phyloP scores from a whole-genome alignment of 2,329 filamentous ascomycete genomes.

The Ceratocystis smalleyi region DNA sequence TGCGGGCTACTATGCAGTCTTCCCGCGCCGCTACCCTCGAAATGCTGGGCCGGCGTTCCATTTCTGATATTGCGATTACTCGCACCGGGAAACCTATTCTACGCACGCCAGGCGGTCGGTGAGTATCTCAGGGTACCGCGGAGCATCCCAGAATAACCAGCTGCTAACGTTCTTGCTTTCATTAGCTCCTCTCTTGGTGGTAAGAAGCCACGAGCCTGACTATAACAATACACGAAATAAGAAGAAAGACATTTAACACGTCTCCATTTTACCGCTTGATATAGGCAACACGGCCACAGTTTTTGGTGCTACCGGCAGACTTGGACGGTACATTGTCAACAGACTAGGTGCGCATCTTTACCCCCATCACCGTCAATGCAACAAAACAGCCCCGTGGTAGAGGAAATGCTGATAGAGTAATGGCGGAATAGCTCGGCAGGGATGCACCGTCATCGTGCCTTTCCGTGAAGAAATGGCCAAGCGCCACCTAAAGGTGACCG shows the following conservation, averaged over 20 bases:
- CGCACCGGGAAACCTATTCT: slow-evolving; percentile 92
- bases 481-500: slow-evolving; percentile 88
- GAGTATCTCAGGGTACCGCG: slow-evolving; percentile 25
- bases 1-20: slow-evolving; percentile 40
- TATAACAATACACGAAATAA: neutral
- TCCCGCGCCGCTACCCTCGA: slow-evolving; percentile 33
- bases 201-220: slow-evolving; percentile 29
- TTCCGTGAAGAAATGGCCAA: slow-evolving; percentile 97
- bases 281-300: slow-evolving; percentile 89
- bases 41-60: slow-evolving; percentile 33
- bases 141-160: neutral
- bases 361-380: neutral
- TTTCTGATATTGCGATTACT: slow-evolving; percentile 82
- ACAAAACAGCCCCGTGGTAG: neutral
- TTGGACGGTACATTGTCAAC: slow-evolving; percentile 96
- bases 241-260: neutral
- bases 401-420: neutral
- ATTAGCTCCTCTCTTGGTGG: slow-evolving; percentile 74
- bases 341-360: slow-evolving; percentile 48
- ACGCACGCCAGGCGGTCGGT: slow-evolving; percentile 79
- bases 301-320: slow-evolving; percentile 89
- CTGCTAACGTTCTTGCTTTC: slow-evolving; percentile 21
- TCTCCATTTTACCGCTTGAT: neutral
- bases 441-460: slow-evolving; percentile 85
- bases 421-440: slow-evolving; percentile 53